Evolutionary conservation across 441 rosid genomes (phyloP).

Genomic region (Erysimum cheiri): DNA sequence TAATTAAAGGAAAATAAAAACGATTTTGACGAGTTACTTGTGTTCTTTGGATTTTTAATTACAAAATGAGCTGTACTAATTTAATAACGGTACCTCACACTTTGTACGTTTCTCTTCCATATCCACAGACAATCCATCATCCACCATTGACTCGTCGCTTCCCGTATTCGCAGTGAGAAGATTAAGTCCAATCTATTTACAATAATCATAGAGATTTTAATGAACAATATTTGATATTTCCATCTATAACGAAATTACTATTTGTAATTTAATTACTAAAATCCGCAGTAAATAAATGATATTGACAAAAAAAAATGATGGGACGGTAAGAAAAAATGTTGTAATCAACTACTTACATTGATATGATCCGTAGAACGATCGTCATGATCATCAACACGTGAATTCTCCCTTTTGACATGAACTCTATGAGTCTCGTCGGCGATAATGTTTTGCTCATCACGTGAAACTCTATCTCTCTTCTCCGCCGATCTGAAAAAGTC

Average conservation of each 20-base stretch:
- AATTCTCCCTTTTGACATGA: conserved; percentile 58
- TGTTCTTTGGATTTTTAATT: not conserved
- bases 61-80: conserved; percentile 1
- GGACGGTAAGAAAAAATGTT: not conserved
- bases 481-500: conserved; percentile 74
- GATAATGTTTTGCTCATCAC: conserved; percentile 33
- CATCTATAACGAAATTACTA: not conserved
- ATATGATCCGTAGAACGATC: conserved; percentile 49
- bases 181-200: conserved; percentile 70
- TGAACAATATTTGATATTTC: not conserved
- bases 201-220: not conserved
- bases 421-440: conserved; percentile 35
- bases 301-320: not conserved
- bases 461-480: conserved; percentile 40
- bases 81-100: conserved; percentile 59
- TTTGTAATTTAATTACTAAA: not conserved
- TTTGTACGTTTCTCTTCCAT: conserved; percentile 64
- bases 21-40: no score
- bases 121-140: conserved; percentile 75
- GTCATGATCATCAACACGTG: conserved; percentile 40
- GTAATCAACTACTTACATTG: conserved; percentile 57
- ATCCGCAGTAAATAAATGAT: not conserved
- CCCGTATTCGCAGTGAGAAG: conserved; percentile 74
- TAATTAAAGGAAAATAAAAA: not conserved
- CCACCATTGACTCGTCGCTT: conserved; percentile 87